A percentile compares a stretch with the other conserved stretches of the same genome.
These are phyloP conservation scores for Clarkia xantiana DNA, from an alignment of 345 rosid species.

Conservation along the genomic window DNA sequence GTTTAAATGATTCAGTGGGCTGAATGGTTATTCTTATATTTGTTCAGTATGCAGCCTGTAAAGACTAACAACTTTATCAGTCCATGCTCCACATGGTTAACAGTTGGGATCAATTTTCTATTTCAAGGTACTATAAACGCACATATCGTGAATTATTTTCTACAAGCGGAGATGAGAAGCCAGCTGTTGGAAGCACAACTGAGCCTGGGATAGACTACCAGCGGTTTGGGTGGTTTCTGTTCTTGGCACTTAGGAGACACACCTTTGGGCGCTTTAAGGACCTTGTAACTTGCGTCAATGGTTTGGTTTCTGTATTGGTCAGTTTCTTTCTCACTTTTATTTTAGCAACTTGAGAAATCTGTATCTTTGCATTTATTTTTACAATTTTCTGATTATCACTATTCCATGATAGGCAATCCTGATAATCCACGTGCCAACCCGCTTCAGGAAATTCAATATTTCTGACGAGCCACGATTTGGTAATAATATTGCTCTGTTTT, in stretches of 20 bases:
- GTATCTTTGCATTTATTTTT: background rate
- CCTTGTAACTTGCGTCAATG: conserved; percentile 75
- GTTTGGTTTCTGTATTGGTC: conserved; percentile 79
- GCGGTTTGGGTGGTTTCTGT: conserved; percentile 86
- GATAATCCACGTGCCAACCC: conserved; percentile 67
- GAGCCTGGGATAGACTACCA: conserved; percentile 34
- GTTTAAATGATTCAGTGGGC: too few species aligned
- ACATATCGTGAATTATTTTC: conserved; percentile 60
- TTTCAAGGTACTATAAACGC: conserved; percentile 60
- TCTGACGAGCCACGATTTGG: conserved; percentile 53
- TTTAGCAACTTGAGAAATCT: background rate
- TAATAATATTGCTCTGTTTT: conserved; percentile 19
- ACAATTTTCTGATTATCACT: background rate
- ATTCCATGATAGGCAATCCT: conserved; percentile 51
- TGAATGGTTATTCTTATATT: background rate
- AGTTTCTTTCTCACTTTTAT: conserved; percentile 15
- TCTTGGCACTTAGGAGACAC: conserved; percentile 78
- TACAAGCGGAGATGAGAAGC: conserved; percentile 32
- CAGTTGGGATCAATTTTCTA: background rate
- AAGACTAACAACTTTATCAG: background rate
- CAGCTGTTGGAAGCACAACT: conserved; percentile 20
- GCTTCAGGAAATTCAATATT: conserved; percentile 58
- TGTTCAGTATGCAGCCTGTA: background rate
- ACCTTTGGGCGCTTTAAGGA: conserved; percentile 76
- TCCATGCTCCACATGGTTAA: background rate